A percentile compares a stretch with the other conserved stretches of the same genome.
These are phyloP conservation scores for Dothiorella sarmentorum DNA, from an alignment of 2,329 filamentous ascomycete genomes.

Conservation along the genomic window DNA sequence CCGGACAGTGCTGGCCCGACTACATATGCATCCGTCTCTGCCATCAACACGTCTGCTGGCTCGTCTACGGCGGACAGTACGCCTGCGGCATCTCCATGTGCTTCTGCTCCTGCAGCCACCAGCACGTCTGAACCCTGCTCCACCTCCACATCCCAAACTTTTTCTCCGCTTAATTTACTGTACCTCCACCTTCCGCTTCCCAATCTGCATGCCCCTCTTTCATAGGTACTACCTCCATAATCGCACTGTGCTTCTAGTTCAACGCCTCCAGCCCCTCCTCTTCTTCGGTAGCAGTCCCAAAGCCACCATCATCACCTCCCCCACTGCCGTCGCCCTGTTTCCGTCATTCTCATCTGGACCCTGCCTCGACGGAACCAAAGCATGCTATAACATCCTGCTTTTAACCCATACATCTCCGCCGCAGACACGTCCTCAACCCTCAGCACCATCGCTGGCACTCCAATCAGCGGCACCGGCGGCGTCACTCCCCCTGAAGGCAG, in stretches of 20 bases:
- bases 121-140: not conserved
- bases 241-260: not conserved
- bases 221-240: not conserved
- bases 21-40: not conserved
- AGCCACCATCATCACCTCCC: not conserved
- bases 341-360: not conserved
- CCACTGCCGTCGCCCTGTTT: not conserved
- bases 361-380: not conserved
- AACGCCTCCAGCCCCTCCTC: not conserved
- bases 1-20: not conserved
- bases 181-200: not conserved
- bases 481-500: not conserved
- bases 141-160: not conserved
- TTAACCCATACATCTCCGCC: not conserved
- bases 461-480: not conserved
- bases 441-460: not conserved
- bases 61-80: not conserved
- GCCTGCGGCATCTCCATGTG: not conserved
- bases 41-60: not conserved
- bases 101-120: not conserved
- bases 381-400: not conserved
- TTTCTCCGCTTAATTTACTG: not conserved
- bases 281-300: too few species aligned
- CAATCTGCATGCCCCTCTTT: not conserved
- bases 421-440: not conserved